A percentile compares a stretch with the other conserved stretches of the same genome.
Evolutionary conservation across 495 filamentous ascomycete species (phyloP).

Genomic region (Endocarpon pusillum): DNA sequence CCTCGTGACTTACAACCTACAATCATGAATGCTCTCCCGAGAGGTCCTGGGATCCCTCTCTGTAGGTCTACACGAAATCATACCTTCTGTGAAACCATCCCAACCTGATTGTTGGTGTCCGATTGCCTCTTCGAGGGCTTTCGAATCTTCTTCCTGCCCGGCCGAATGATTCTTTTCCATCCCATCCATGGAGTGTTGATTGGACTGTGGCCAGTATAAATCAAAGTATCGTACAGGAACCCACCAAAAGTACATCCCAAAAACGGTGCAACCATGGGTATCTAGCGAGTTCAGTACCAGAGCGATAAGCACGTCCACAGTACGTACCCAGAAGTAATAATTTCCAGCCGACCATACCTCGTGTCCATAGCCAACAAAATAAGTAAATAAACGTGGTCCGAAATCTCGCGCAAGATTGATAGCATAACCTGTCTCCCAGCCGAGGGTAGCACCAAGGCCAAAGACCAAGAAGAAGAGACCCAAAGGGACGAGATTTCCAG

Average conservation of each 20-base stretch:
- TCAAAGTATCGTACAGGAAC: slow-evolving; percentile 42
- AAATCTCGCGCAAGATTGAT: slow-evolving; percentile 53
- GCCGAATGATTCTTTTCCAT: slow-evolving; percentile 24
- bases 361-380: slow-evolving; percentile 43
- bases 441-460: slow-evolving; percentile 49
- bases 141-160: no score
- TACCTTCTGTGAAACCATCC: no score
- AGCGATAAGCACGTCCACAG: not conserved
- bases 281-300: slow-evolving; percentile 9
- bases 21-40: no score
- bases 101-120: no score
- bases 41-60: no score
- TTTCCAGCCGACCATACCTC: slow-evolving; percentile 44
- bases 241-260: slow-evolving; percentile 40
- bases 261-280: slow-evolving; percentile 41
- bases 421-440: slow-evolving; percentile 53
- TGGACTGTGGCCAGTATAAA: slow-evolving; percentile 41
- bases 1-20: no score
- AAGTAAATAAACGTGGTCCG: slow-evolving; percentile 44
- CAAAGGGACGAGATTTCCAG: slow-evolving; percentile 33
- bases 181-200: slow-evolving; percentile 42
- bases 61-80: no score
- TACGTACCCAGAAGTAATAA: slow-evolving; percentile 46
- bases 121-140: no score
- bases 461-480: slow-evolving; percentile 47